A percentile compares a stretch with the other conserved stretches of the same genome.
Evolutionary conservation across 805 yeast genomes (phyloP).

Genomic region (Wickerhamiella alocasiicola): DNA sequence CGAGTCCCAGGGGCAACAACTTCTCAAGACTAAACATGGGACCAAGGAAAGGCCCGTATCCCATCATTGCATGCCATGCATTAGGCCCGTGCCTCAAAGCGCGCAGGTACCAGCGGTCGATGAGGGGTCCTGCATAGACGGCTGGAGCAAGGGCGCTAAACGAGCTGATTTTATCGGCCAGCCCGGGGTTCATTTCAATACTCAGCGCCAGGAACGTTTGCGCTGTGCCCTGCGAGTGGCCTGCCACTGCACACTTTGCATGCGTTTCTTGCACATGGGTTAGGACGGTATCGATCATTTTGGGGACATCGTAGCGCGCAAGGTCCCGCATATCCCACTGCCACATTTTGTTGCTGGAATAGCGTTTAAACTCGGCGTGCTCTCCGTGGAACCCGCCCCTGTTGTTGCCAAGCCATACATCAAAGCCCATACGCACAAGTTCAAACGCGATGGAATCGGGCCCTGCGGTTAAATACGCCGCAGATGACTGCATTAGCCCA

Average conservation of each 20-base stretch:
- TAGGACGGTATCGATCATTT: constrained; percentile 52
- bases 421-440: constrained; percentile 69
- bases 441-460: constrained; percentile 56
- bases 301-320: constrained; percentile 66
- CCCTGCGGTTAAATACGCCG: constrained; percentile 77
- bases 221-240: constrained; percentile 92
- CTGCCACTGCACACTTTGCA: constrained; percentile 36
- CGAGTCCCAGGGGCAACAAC: constrained; percentile 38
- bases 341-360: constrained; percentile 54
- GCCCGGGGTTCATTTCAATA: constrained; percentile 31
- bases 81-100: constrained; percentile 22
- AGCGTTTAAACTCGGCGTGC: constrained; percentile 38
- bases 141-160: constrained; percentile 86
- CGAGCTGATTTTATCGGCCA: constrained; percentile 46
- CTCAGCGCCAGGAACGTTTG: constrained; percentile 65
- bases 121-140: constrained; percentile 67
- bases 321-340: constrained; percentile 84
- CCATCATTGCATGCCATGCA: constrained; percentile 40
- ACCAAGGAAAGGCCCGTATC: constrained; percentile 68
- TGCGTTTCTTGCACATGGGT: constrained; percentile 32
- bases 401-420: constrained; percentile 90
- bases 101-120: constrained; percentile 37
- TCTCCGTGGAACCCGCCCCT: constrained; percentile 72
- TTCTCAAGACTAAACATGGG: constrained; percentile 50
- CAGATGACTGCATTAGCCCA: constrained; percentile 79